Evolutionary conservation across 441 rosid species (phyloP).

Genomic region (Gossypium gossypioides): DNA sequence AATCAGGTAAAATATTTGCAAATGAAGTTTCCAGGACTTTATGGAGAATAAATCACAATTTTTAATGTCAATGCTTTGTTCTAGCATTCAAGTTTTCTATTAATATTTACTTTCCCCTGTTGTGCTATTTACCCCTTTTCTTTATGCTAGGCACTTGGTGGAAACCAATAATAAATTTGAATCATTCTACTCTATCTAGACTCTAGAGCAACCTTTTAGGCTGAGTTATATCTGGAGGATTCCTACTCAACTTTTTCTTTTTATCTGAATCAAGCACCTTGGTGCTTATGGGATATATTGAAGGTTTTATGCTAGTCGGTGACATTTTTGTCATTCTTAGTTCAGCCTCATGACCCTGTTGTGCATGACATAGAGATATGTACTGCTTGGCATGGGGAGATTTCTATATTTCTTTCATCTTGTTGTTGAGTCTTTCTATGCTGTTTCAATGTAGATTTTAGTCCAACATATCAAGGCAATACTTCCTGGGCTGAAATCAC

Average conservation of each 20-base stretch:
- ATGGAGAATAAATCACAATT: not conserved
- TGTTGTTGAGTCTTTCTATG: conserved; percentile 7
- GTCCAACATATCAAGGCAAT: conserved; percentile 76
- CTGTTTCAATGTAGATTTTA: conserved; percentile 49
- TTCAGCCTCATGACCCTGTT: not conserved
- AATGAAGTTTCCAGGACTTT: not conserved
- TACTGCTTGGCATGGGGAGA: not conserved
- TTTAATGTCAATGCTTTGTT: not conserved
- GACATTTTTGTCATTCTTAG: not conserved
- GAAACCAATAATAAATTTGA: not conserved
- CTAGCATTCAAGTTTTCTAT: not conserved
- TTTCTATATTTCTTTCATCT: not conserved
- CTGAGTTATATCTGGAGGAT: not conserved
- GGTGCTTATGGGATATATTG: conserved; percentile 17
- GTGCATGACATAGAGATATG: not conserved
- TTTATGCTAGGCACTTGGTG: not conserved
- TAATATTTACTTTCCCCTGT: not conserved
- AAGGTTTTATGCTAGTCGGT: not conserved
- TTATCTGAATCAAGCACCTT: not conserved
- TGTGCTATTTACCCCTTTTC: not conserved
- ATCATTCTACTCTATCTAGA: not conserved
- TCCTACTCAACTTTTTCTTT: not conserved
- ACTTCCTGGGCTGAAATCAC: conserved; percentile 80
- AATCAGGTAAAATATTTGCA: conserved; percentile 50
- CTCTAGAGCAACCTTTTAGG: not conserved